Percentiles rank a stretch among this genome's conserved stretches.
phyloP scores from a whole-genome alignment of 1,139 yeast genomes.

The Protomyces gravidus region DNA sequence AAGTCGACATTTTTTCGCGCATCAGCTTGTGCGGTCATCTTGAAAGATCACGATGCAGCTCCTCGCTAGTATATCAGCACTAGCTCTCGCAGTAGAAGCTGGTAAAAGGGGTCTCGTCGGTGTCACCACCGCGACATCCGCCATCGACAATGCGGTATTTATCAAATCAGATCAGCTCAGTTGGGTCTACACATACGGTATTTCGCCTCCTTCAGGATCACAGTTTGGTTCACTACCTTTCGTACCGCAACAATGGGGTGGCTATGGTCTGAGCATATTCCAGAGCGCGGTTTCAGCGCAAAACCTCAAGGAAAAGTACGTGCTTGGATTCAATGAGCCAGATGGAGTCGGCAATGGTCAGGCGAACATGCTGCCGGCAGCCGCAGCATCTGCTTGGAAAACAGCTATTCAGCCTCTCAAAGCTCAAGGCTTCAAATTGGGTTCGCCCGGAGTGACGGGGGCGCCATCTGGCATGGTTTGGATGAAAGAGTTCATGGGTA shows the following conservation, averaged over 20 bases:
- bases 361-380: slow-evolving; percentile 14
- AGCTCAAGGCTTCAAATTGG: slow-evolving; percentile 19
- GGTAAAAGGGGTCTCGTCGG: slow-evolving; percentile 24
- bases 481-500: slow-evolving; percentile 21
- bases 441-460: slow-evolving; percentile 27
- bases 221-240: slow-evolving; percentile 13
- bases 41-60: background rate
- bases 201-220: slow-evolving; percentile 12
- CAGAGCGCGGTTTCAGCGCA: slow-evolving; percentile 5
- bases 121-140: slow-evolving; percentile 10
- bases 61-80: background rate
- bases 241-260: slow-evolving; percentile 26
- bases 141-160: slow-evolving; percentile 12
- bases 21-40: too few species aligned
- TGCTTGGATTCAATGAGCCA: slow-evolving; percentile 25
- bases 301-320: slow-evolving; percentile 4
- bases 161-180: slow-evolving; percentile 13
- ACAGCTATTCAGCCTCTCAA: slow-evolving; percentile 17
- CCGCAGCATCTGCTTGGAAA: slow-evolving; percentile 23
- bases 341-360: slow-evolving; percentile 17
- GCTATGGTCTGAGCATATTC: slow-evolving; percentile 9
- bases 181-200: slow-evolving; percentile 26
- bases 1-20: too few species aligned
- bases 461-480: slow-evolving; percentile 21
- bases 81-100: background rate